A percentile compares a stretch with the other conserved stretches of the same genome.
Evolutionary conservation across 177 flowering plant genomes (phyloP).

Genomic region (Vitis hybrid): DNA sequence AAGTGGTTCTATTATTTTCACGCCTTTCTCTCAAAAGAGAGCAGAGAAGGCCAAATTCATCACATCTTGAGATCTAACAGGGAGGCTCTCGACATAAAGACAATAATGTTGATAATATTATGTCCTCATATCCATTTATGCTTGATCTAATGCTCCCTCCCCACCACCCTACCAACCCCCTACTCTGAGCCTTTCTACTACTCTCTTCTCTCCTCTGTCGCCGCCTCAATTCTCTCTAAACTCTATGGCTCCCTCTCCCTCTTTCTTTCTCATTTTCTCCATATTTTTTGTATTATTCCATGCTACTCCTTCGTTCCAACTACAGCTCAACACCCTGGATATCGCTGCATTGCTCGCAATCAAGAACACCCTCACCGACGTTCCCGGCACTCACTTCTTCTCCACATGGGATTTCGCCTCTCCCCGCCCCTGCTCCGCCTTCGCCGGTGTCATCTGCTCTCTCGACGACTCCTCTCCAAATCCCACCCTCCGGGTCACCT

Average conservation of each 20-base stretch:
- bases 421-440: slow-evolving; percentile 56
- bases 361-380: slow-evolving; percentile 39
- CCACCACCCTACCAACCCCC: too few species aligned
- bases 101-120: too few species aligned
- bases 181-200: too few species aligned
- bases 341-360: slow-evolving; percentile 37
- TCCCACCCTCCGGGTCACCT: slow-evolving; percentile 33
- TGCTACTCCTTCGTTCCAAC: background rate
- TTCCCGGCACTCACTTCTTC: slow-evolving; percentile 48
- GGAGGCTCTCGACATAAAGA: too few species aligned
- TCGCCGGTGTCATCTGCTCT: slow-evolving; percentile 55
- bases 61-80: too few species aligned
- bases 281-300: background rate
- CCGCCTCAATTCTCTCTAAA: too few species aligned
- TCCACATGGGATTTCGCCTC: slow-evolving; percentile 65
- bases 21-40: too few species aligned
- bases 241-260: slow-evolving; percentile 2
- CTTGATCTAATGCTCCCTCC: too few species aligned
- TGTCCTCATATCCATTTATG: too few species aligned
- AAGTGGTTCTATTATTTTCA: too few species aligned
- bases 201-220: too few species aligned
- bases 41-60: too few species aligned
- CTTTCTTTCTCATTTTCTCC: background rate
- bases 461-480: slow-evolving; percentile 3
- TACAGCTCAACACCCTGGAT: slow-evolving; percentile 30